Conservation (phyloP, 2,329 filamentous ascomycete genomes). For the Colletotrichum camelliae region DNA sequence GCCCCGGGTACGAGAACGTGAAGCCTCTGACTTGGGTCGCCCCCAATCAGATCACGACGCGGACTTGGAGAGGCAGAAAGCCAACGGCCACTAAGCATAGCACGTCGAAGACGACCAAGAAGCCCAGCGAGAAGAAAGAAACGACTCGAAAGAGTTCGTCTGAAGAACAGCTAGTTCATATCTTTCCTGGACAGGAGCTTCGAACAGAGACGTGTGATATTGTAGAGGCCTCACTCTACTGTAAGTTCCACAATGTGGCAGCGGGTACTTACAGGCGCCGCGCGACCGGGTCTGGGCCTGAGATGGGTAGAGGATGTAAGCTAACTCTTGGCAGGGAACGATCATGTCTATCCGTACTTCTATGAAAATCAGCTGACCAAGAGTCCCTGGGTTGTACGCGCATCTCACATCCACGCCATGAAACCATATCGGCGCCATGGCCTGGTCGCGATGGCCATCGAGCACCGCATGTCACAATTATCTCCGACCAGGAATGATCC, state of each 20-base stretch:
- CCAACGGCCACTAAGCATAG: background rate
- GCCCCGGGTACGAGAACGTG: slow-evolving; percentile 42
- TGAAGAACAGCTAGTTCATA: background rate
- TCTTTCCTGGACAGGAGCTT: background rate
- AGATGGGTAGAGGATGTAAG: background rate
- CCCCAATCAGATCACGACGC: background rate
- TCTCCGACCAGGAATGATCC: slow-evolving; percentile 5
- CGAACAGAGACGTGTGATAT: slow-evolving; percentile 12
- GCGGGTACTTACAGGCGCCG: background rate
- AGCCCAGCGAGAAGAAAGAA: background rate
- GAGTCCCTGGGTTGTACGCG: slow-evolving; percentile 2
- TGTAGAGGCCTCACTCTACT: slow-evolving; percentile 1
- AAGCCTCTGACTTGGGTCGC: slow-evolving; percentile 43
- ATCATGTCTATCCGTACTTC: background rate
- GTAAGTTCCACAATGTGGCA: background rate
- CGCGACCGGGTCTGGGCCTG: background rate
- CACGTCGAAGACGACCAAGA: background rate
- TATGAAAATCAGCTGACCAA: background rate
- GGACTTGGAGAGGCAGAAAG: slow-evolving; percentile 24
- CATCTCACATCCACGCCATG: background rate
- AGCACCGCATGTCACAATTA: slow-evolving; percentile 35
- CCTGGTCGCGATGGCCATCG: slow-evolving; percentile 35
- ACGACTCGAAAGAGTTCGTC: fast-evolving
- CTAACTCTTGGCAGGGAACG: background rate
- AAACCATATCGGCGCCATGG: background rate